Base-by-base conservation (phyloP, 768 basidiomycete species). In the Sarcodon sp. region DNA sequence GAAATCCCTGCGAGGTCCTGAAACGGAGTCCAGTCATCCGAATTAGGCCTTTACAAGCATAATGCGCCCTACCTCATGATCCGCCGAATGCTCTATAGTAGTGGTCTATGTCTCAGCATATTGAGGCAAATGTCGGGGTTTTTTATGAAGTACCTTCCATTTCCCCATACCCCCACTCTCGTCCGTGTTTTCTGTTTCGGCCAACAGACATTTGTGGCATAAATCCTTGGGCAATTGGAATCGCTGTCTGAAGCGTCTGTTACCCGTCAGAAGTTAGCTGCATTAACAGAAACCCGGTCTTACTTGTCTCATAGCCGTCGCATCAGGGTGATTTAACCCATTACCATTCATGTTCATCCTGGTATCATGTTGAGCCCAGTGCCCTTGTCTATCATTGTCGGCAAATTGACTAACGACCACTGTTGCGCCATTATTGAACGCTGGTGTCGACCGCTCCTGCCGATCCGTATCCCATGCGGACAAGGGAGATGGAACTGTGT, bases 1-100 rank as follows among this genome's bases (percentile, higher is more conserved):
- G 79, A 77, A 43, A 79, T 57, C 37, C 66, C 68, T 50, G 74
- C 61, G 53, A 79, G 66, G 53, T 78, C 76, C 64, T 77, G 67
- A 53, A 54, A 50, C 57, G 46, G 60, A 47, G 48, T 43, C 38
- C 35, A 35, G 48, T 50, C 52, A 44, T 56, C 27, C 15, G n/a
- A 41, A 13, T 8, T 13, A 27, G 27, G 13, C 7, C 7, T 41
- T 27, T 8, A 13, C 43, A 48, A 53, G 48, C 21, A 27, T 27
- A 27, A 27, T 27, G 4, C 3, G 21, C 21, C 21, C 21, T 44
- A 47, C 49, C 47, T 13, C 46, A 36, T 5, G 37, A 16, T 35
- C 50, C 21, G 21, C 21, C 21, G 21, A 27, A 27, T 27, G 21
- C 21, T 27, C 21, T 27, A 27, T 27, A 27, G 21, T 27, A 27